Conservation (phyloP, 805 yeast genomes). For the Hanseniaspora jakobsenii region DNA sequence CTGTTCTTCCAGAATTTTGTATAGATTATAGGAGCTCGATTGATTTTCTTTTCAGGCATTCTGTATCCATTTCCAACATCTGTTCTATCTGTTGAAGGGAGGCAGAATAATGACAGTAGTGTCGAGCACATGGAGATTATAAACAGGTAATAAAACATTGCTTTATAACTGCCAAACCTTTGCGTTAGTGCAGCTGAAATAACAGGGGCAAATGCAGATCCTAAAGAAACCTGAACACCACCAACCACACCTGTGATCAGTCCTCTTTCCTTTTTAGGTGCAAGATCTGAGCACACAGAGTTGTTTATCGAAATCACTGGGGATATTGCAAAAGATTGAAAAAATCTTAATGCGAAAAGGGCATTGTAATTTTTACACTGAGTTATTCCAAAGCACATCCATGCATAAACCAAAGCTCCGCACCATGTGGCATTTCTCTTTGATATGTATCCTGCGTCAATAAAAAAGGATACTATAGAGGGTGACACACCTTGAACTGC, state of each 20-base stretch:
- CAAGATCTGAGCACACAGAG: slow-evolving; percentile 65
- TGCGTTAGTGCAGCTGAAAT: slow-evolving; percentile 38
- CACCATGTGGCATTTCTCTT: slow-evolving; percentile 53
- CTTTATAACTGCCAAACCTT: slow-evolving; percentile 49
- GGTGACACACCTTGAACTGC: slow-evolving; percentile 71
- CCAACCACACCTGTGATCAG: slow-evolving; percentile 51
- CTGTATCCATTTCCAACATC: slow-evolving; percentile 67
- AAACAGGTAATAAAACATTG: slow-evolving; percentile 65
- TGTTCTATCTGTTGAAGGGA: slow-evolving; percentile 68
- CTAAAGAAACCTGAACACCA: slow-evolving; percentile 50
- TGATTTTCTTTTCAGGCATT: slow-evolving; percentile 34
- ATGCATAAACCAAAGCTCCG: slow-evolving; percentile 45
- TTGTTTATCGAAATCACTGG: slow-evolving; percentile 60
- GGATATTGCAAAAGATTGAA: slow-evolving; percentile 69
- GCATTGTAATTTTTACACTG: slow-evolving; percentile 44
- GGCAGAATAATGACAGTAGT: slow-evolving; percentile 26
- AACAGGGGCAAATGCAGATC: slow-evolving; percentile 72
- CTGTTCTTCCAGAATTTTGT: slow-evolving; percentile 14
- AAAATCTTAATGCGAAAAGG: slow-evolving; percentile 52
- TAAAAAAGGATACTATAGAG: slow-evolving; percentile 50
- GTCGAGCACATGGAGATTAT: slow-evolving; percentile 45
- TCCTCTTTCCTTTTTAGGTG: slow-evolving; percentile 57
- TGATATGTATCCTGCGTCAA: slow-evolving; percentile 49
- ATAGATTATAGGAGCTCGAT: slow-evolving; percentile 36
- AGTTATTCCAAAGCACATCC: slow-evolving; percentile 57